phyloP scores from a whole-genome alignment of 2,329 filamentous ascomycete species.

The Fusarium sp. region DNA sequence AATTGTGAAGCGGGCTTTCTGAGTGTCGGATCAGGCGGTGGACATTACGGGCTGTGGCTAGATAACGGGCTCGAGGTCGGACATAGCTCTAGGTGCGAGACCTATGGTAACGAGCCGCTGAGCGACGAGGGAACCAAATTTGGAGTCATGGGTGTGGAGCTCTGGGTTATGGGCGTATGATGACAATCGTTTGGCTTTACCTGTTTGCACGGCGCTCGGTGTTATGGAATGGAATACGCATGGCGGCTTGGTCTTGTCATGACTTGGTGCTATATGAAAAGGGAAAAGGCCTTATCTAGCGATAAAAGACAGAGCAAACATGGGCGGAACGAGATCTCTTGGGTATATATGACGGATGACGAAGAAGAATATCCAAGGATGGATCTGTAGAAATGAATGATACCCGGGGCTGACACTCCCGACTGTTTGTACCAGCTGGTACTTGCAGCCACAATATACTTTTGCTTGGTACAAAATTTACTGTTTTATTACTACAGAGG shows the following conservation, averaged over 20 bases:
- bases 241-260: conserved; percentile 18
- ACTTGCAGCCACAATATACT: background rate
- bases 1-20: conserved; percentile 89
- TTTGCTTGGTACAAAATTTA: background rate
- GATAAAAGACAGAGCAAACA: conserved; percentile 9
- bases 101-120: conserved; percentile 93
- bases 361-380: conserved; percentile 18
- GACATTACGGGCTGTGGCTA: conserved; percentile 93
- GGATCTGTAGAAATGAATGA: conserved; percentile 43
- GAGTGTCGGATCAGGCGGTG: conserved; percentile 88
- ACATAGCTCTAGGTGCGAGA: conserved; percentile 85
- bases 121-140: conserved; percentile 96
- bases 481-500: conserved; percentile 3
- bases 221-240: conserved; percentile 24
- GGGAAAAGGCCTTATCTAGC: conserved; percentile 1
- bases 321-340: conserved; percentile 1
- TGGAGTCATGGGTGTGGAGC: conserved; percentile 87
- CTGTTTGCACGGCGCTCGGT: conserved; percentile 36
- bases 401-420: conserved; percentile 48
- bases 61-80: conserved; percentile 87
- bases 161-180: conserved; percentile 85
- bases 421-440: conserved; percentile 26
- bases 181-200: conserved; percentile 20
- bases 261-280: conserved; percentile 6
- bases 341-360: conserved; percentile 25